Conservation (phyloP, 2,329 filamentous ascomycete species). For the Metarhizium anisopliae region DNA sequence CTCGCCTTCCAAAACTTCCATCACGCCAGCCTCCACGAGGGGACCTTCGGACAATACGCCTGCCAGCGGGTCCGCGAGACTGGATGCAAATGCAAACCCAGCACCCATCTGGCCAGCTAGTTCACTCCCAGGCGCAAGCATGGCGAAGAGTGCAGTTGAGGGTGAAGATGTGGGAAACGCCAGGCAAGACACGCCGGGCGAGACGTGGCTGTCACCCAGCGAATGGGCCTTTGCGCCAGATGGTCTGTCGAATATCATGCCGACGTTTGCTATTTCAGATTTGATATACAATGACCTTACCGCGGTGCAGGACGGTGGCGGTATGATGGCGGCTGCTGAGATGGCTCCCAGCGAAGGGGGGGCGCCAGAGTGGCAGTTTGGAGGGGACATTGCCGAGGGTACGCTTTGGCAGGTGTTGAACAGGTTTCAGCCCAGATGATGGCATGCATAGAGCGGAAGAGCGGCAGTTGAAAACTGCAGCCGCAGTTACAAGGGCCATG, state of each 20-base stretch:
- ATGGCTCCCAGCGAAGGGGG: background rate
- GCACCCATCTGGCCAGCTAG: background rate
- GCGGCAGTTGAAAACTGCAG: background rate
- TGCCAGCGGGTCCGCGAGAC: background rate
- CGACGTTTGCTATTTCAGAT: conserved; percentile 48
- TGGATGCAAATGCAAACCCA: background rate
- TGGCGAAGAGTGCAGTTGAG: background rate
- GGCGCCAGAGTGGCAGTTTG: conserved; percentile 37
- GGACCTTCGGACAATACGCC: background rate
- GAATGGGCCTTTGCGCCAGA: conserved; percentile 35
- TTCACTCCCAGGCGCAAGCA: background rate
- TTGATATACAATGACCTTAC: conserved; percentile 47
- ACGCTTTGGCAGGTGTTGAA: conserved; percentile 50
- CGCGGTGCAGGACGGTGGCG: conserved; percentile 26
- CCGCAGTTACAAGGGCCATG: too few relatives aligned
- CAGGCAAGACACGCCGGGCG: background rate
- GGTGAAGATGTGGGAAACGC: background rate
- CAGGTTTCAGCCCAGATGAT: conserved; percentile 26
- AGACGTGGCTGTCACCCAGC: background rate
- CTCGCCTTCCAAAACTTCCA: conserved; percentile 9
- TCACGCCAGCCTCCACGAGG: conserved; percentile 7
- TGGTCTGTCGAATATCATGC: conserved; percentile 41
- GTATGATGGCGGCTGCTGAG: background rate
- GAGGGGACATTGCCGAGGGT: conserved; percentile 44
- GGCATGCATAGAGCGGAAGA: background rate